Percentiles rank a stretch among this genome's conserved stretches.
These are phyloP conservation scores for Xylaria flabelliformis DNA, from an alignment of 495 filamentous ascomycete species.

Conservation along the genomic window DNA sequence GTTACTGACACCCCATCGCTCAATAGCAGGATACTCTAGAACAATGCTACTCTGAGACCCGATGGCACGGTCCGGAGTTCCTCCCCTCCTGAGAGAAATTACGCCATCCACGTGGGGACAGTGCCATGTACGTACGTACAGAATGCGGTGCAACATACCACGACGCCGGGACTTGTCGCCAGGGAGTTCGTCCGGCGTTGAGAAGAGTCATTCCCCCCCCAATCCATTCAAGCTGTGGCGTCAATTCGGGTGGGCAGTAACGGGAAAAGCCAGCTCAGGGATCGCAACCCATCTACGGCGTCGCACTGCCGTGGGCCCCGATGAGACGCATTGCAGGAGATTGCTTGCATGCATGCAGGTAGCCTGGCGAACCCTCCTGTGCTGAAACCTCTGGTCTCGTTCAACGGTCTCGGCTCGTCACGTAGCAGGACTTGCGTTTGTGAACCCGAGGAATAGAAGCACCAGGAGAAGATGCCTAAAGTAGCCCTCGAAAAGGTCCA, in stretches of 20 bases:
- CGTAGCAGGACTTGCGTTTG: neutral
- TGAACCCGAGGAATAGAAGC: neutral
- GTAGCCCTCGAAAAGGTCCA: neutral
- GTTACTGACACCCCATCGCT: slow-evolving; percentile 1
- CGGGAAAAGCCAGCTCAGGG: slow-evolving; percentile 12
- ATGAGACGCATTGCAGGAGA: slow-evolving; percentile 21
- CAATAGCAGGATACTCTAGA: slow-evolving; percentile 1
- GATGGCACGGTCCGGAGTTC: neutral
- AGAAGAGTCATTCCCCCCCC: neutral
- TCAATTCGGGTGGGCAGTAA: slow-evolving; percentile 12
- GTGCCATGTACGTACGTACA: slow-evolving; percentile 23
- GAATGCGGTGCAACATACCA: slow-evolving; percentile 19
- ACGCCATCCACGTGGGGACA: slow-evolving; percentile 23
- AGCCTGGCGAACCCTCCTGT: neutral
- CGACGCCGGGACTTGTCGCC: neutral
- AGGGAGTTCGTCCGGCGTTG: neutral
- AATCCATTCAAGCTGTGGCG: slow-evolving; percentile 1
- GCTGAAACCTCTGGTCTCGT: neutral
- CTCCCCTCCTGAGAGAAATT: neutral
- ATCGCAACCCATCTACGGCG: neutral
- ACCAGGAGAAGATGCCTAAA: too few species aligned
- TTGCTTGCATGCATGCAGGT: slow-evolving; percentile 18
- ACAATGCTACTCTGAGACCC: slow-evolving; percentile 5
- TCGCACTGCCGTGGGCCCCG: slow-evolving; percentile 22
- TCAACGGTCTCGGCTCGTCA: neutral